Conservation (phyloP, 225 moss, liverwort and hornwort genomes). For the Polytrichum commune region DNA sequence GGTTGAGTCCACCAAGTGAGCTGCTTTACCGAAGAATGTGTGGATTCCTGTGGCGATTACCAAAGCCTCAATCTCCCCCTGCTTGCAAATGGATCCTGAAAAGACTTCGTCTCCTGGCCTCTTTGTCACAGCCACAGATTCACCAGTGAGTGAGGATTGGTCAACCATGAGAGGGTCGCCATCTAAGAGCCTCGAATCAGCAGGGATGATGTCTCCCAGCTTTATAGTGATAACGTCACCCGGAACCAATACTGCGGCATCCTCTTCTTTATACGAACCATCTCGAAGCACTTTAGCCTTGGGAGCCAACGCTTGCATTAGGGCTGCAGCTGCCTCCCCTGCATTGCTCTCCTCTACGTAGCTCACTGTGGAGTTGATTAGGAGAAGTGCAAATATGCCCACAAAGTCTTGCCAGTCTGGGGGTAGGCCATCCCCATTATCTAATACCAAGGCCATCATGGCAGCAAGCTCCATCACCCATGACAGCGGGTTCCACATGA, state of each 20-base stretch:
- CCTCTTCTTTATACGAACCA: conserved; percentile 22
- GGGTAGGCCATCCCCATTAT: conserved; percentile 21
- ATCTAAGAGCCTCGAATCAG: conserved; percentile 39
- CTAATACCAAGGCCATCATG: conserved; percentile 31
- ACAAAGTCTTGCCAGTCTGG: conserved; percentile 53
- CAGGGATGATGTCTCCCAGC: conserved; percentile 41
- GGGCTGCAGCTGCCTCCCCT: conserved; percentile 37
- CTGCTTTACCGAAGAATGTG: conserved; percentile 82
- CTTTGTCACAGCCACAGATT: conserved; percentile 48
- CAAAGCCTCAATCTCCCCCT: conserved; percentile 75
- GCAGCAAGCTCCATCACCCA: conserved; percentile 53
- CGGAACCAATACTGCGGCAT: conserved; percentile 37
- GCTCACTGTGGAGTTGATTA: conserved; percentile 33
- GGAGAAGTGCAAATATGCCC: conserved; percentile 25
- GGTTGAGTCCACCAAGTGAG: conserved; percentile 70
- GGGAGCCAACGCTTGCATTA: conserved; percentile 38
- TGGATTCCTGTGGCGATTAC: conserved; percentile 71
- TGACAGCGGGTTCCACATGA: conserved; percentile 53
- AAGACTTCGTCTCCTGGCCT: conserved; percentile 50
- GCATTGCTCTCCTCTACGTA: conserved; percentile 51
- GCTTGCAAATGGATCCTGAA: conserved; percentile 78
- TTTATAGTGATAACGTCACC: conserved; percentile 42
- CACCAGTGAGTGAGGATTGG: conserved; percentile 41
- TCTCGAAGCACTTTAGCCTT: conserved; percentile 37
- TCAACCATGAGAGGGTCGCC: conserved; percentile 35